Percentiles rank a stretch among this genome's conserved stretches.
These are phyloP conservation scores for Sugiyamaella japonica DNA, from an alignment of 1,139 yeast species.

Conservation along the genomic window DNA sequence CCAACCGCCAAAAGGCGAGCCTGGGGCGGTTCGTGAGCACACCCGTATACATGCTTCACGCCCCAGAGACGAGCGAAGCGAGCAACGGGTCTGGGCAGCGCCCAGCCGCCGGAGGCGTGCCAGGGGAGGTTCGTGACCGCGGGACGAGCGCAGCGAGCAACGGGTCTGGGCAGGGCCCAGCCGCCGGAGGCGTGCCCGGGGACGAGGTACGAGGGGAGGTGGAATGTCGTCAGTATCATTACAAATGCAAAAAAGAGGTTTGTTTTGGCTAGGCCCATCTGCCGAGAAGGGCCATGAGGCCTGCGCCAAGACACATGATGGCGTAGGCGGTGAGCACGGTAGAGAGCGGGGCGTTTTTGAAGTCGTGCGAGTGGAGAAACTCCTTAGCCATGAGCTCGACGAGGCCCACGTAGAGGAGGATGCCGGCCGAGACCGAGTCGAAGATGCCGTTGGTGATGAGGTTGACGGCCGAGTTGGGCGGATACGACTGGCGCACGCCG, in stretches of 20 bases:
- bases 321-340: conserved; percentile 43
- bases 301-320: conserved; percentile 66
- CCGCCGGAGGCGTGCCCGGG: conserved; percentile 11
- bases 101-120: too few species aligned
- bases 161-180: conserved; percentile 11
- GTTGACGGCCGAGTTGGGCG: conserved; percentile 57
- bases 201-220: not conserved
- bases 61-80: too few species aligned
- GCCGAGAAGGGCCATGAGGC: conserved; percentile 81
- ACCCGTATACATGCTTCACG: too few species aligned
- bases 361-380: conserved; percentile 54
- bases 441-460: conserved; percentile 74
- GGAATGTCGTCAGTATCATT: not conserved
- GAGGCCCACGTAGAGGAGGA: conserved; percentile 78
- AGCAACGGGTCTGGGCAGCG: too few species aligned
- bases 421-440: conserved; percentile 84
- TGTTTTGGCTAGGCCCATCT: conserved; percentile 76
- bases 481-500: conserved; percentile 71
- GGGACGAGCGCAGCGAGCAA: conserved; percentile 4
- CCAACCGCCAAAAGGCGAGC: too few species aligned
- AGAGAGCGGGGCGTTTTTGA: conserved; percentile 33
- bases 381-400: conserved; percentile 90
- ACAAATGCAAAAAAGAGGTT: conserved; percentile 7
- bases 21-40: too few species aligned
- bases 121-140: too few species aligned